These are phyloP conservation scores for Yamadazyma aaseri DNA, from an alignment of 1,139 yeast species.

Conservation along the genomic window DNA sequence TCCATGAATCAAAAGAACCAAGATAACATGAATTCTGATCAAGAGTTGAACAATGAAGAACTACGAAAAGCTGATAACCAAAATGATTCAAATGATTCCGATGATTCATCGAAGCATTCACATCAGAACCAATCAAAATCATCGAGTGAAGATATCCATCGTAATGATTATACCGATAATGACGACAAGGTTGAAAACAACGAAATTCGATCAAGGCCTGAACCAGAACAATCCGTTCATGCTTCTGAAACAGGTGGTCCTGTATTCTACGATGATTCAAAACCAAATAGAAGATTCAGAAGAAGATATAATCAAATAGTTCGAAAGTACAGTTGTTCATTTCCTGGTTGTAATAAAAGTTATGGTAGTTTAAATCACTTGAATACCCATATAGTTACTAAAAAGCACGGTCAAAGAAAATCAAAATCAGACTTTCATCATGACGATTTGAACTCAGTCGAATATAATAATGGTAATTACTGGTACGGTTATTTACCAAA, in stretches of 20 bases:
- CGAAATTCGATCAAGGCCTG: background rate
- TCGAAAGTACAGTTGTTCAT: slow-evolving; percentile 62
- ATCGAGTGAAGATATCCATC: background rate
- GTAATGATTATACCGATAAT: background rate
- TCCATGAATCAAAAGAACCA: background rate
- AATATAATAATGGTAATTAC: slow-evolving; percentile 24
- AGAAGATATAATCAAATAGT: slow-evolving; percentile 70
- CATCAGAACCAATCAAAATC: background rate
- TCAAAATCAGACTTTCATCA: slow-evolving; percentile 62
- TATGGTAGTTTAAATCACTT: slow-evolving; percentile 78
- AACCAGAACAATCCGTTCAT: background rate
- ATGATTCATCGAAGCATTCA: background rate
- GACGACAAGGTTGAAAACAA: background rate
- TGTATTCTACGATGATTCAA: slow-evolving; percentile 17
- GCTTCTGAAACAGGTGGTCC: slow-evolving; percentile 7
- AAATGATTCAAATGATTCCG: background rate
- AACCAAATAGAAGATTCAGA: slow-evolving; percentile 51
- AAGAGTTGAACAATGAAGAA: background rate
- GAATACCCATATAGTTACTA: slow-evolving; percentile 72
- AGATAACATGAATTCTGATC: background rate
- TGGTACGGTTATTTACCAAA: slow-evolving; percentile 25
- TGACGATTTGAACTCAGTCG: slow-evolving; percentile 17
- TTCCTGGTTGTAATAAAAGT: slow-evolving; percentile 61
- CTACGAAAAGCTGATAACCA: background rate
- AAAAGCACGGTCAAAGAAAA: slow-evolving; percentile 69